phyloP scores from a whole-genome alignment of 495 filamentous ascomycete species.

The Cercophora samala region DNA sequence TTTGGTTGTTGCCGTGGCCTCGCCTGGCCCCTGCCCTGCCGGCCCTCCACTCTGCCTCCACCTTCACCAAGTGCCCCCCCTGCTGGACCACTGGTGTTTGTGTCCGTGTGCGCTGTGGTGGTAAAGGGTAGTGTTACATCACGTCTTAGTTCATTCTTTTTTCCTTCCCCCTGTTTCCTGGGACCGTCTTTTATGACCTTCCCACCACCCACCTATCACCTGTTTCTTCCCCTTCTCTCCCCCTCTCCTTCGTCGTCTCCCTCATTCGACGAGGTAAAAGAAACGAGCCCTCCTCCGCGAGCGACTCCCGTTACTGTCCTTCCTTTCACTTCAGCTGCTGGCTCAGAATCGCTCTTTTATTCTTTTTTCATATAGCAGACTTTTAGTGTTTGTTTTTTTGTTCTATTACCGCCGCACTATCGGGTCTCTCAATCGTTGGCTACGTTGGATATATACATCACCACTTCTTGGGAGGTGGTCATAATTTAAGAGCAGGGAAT shows the following conservation, averaged over 20 bases:
- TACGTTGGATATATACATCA: neutral
- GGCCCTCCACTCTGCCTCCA: neutral
- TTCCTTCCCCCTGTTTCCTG: conserved; percentile 14
- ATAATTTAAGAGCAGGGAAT: neutral
- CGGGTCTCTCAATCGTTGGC: neutral
- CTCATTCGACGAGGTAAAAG: conserved; percentile 34
- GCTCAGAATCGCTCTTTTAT: conserved; percentile 56
- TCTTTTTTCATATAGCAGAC: conserved; percentile 31
- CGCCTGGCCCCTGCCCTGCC: conserved; percentile 11
- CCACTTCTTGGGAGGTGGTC: neutral
- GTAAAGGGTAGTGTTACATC: conserved; percentile 21
- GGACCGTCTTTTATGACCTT: conserved; percentile 43
- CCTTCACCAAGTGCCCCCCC: neutral
- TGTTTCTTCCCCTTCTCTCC: conserved; percentile 17
- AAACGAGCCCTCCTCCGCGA: conserved; percentile 34
- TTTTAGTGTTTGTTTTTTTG: conserved; percentile 12
- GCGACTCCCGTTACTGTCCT: conserved; percentile 41
- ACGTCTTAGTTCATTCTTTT: conserved; percentile 17
- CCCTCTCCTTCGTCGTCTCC: conserved; percentile 22
- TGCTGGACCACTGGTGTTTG: conserved; percentile 11
- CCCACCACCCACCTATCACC: conserved; percentile 41
- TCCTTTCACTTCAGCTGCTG: conserved; percentile 51
- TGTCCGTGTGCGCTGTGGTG: conserved; percentile 9
- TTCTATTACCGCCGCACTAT: conserved; percentile 5
- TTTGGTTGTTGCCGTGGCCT: conserved; percentile 12